Evolutionary conservation across 129 eudicot genomes (phyloP), one percentile per base, ranked within the genome.

Genomic region (Calendula officinalis): DNA sequence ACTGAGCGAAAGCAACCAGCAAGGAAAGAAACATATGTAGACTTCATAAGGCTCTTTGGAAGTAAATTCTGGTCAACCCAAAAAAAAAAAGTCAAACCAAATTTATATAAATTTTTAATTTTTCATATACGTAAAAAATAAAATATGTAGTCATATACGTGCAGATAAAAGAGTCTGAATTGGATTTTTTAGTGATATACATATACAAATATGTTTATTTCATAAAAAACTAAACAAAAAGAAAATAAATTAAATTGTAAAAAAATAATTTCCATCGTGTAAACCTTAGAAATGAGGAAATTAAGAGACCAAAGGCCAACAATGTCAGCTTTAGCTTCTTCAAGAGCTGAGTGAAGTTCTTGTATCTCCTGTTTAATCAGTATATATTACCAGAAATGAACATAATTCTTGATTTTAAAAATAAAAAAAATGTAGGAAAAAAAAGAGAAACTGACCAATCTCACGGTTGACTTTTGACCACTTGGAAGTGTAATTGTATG

Each of bases 321-420:
- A 65, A 92, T 92, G 78, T 92, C 99, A 49, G 96, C 96, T 78
- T 92, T 92, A 22, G 96, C 99, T 88, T 92, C 99, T 81, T 92
- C 96, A 35, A 92, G 70, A 64, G 92, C 85, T 3, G 96, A 92
- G 79, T 88, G 95, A 60, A 88, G 87, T 80, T 92, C 99, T 83
- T 92, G 95, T 70, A 92, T 79, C 78, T 92, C 96, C 99, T 92
- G 77, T 66, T 35, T 66, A 43, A 36, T 66, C 74, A 68, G 41
- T 33, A 5, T 50, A 40, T 15, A 49, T 33, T 16, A 48, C 17
- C 11, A 5, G 14, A 46, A 53, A 53, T 30, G 14, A 22, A 54
- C 7, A 6, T 14, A 35, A 33, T 4, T 13, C 46, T 22, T 39
- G 14, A 64, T 27, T 42, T 33, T 30, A 33, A 60, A 9, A 64